A percentile compares a stretch with the other conserved stretches of the same genome.
These are phyloP conservation scores for Taphrina populina DNA, from an alignment of 1,139 yeast species.

Conservation along the genomic window DNA sequence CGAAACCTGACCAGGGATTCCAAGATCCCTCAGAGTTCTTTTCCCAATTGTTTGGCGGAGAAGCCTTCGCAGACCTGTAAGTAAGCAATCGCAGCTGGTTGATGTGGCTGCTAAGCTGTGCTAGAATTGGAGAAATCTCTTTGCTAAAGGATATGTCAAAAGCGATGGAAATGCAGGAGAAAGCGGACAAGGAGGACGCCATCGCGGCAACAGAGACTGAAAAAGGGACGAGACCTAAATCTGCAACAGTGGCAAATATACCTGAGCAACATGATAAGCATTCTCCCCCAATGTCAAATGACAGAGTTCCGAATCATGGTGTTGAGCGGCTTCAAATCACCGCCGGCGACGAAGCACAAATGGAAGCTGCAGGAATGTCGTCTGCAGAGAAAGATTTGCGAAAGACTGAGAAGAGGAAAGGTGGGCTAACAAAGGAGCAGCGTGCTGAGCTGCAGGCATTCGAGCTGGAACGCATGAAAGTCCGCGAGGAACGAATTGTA, in stretches of 20 bases:
- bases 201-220: constrained; percentile 58
- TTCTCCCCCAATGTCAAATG: neutral
- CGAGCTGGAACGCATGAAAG: constrained; percentile 72
- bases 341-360: constrained; percentile 35
- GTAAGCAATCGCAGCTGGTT: constrained; percentile 34
- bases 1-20: constrained; percentile 45
- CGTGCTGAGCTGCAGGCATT: constrained; percentile 62
- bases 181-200: constrained; percentile 76
- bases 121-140: constrained; percentile 79
- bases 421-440: constrained; percentile 49
- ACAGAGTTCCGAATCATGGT: constrained; percentile 1
- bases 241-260: neutral
- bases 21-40: constrained; percentile 81
- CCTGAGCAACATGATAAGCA: neutral
- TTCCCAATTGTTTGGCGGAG: constrained; percentile 89
- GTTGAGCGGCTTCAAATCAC: constrained; percentile 33
- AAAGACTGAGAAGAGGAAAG: constrained; percentile 51
- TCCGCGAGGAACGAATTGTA: constrained; percentile 69
- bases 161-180: constrained; percentile 69
- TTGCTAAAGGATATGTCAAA: constrained; percentile 75
- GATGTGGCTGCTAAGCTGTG: constrained; percentile 25
- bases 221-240: constrained; percentile 49
- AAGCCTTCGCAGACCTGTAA: constrained; percentile 72
- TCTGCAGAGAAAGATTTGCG: constrained; percentile 41
- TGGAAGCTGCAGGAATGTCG: constrained; percentile 34